Percentiles rank a stretch among this genome's conserved stretches.
Conservation (phyloP, 805 yeast genomes). For the Barnettozyma salicaria region DNA sequence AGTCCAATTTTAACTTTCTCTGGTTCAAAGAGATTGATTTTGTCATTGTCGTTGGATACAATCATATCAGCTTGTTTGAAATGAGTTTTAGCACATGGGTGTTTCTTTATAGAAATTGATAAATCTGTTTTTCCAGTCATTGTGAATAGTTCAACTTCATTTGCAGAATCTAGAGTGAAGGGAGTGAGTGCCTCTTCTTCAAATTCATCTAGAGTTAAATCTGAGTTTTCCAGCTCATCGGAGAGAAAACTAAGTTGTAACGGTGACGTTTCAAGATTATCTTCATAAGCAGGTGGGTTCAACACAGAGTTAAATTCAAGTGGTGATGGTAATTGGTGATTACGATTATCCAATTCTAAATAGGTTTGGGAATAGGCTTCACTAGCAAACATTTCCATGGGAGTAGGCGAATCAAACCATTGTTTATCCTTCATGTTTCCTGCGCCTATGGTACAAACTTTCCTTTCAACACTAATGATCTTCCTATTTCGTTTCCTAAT, state of each 20-base stretch:
- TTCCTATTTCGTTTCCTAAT: too few species aligned
- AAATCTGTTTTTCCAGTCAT: background rate
- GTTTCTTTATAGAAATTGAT: conserved; percentile 5
- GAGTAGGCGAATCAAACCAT: too few species aligned
- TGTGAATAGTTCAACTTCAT: conserved; percentile 10
- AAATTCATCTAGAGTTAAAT: background rate
- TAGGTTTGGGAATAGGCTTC: too few species aligned
- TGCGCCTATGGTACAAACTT: too few species aligned
- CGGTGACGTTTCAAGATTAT: conserved; percentile 6
- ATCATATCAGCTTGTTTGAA: too few species aligned
- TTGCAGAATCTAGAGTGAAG: conserved; percentile 14
- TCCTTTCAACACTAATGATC: too few species aligned
- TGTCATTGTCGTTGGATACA: too few species aligned
- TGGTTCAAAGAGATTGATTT: too few species aligned
- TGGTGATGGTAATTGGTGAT: background rate
- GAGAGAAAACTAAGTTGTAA: conserved; percentile 14
- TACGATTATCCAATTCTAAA: background rate
- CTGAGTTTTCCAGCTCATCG: conserved; percentile 13
- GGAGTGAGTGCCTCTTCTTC: conserved; percentile 5
- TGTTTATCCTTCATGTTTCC: too few species aligned
- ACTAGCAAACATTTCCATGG: too few species aligned
- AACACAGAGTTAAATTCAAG: background rate
- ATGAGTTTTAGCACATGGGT: background rate
- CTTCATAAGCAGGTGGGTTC: conserved; percentile 3
- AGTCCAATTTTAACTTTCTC: conserved; percentile 1